Evolutionary conservation across 2,329 filamentous ascomycete genomes (phyloP).

Genomic region (Tricladium varicosporioides): DNA sequence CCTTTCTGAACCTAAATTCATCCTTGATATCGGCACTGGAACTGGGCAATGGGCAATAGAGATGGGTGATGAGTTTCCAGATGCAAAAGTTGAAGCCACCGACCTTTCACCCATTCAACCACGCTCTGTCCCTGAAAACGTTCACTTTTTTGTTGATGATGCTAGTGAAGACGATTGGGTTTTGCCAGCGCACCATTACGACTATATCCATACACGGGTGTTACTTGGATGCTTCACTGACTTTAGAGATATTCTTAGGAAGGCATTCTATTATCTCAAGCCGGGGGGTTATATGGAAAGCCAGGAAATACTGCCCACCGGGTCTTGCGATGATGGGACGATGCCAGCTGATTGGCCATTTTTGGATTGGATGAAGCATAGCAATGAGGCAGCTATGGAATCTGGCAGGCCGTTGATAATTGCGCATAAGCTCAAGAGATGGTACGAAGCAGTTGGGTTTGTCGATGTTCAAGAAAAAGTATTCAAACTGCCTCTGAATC

Average conservation of each 20-base stretch:
- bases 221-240: conserved; percentile 26
- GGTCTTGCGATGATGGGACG: conserved; percentile 44
- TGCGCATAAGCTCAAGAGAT: conserved; percentile 25
- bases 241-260: conserved; percentile 23
- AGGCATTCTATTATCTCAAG: conserved; percentile 32
- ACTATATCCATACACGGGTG: conserved; percentile 55
- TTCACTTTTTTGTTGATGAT: conserved; percentile 62
- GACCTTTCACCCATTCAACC: conserved; percentile 70
- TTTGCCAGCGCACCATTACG: conserved; percentile 47
- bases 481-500: conserved; percentile 54
- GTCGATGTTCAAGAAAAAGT: conserved; percentile 51
- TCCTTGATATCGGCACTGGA: conserved; percentile 44
- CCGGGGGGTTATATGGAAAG: conserved; percentile 48
- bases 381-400: conserved; percentile 23
- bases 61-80: conserved; percentile 59
- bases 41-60: conserved; percentile 62
- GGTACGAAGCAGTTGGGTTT: conserved; percentile 48
- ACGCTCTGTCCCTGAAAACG: conserved; percentile 65
- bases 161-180: conserved; percentile 41
- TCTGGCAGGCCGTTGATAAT: conserved; percentile 25
- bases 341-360: conserved; percentile 28
- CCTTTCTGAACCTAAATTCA: conserved; percentile 35
- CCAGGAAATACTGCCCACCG: conserved; percentile 42
- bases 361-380: conserved; percentile 21
- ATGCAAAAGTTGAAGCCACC: conserved; percentile 56